These are phyloP conservation scores for Sclerotinia trifoliorum DNA, from an alignment of 2,329 filamentous ascomycete species.

Conservation along the genomic window DNA sequence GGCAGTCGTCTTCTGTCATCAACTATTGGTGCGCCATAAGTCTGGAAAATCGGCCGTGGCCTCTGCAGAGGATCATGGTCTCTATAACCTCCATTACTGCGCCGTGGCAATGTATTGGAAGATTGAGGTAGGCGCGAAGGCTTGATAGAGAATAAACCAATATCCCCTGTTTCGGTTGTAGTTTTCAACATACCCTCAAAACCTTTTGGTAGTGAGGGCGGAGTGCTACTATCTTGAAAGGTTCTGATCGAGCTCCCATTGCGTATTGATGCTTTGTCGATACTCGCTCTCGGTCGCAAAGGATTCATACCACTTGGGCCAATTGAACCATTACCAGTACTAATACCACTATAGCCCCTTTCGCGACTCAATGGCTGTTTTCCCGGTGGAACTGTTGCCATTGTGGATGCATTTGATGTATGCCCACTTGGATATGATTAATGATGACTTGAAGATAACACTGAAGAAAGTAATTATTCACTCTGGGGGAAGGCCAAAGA, in stretches of 20 bases:
- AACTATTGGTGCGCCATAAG: constrained; percentile 36
- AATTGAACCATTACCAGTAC: background rate
- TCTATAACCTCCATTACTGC: constrained; percentile 25
- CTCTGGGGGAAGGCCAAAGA: background rate
- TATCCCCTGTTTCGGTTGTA: constrained; percentile 65
- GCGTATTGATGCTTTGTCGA: constrained; percentile 24
- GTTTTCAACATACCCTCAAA: constrained; percentile 66
- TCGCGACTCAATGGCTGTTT: constrained; percentile 21
- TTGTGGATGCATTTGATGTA: constrained; percentile 28
- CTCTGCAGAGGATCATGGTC: constrained; percentile 29
- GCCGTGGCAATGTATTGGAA: constrained; percentile 31
- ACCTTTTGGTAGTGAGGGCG: constrained; percentile 51
- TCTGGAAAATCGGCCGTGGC: constrained; percentile 29
- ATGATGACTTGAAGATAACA: constrained; percentile 20
- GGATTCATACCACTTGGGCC: constrained; percentile 16
- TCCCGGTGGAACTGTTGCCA: constrained; percentile 30
- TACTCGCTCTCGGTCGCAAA: constrained; percentile 27
- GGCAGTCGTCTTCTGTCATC: constrained; percentile 49
- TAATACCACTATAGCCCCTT: constrained; percentile 5
- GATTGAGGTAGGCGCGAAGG: constrained; percentile 40
- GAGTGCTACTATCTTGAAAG: constrained; percentile 42
- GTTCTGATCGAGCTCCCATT: constrained; percentile 44
- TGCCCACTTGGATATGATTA: constrained; percentile 2
- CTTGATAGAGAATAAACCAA: constrained; percentile 58
- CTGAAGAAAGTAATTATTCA: background rate